phyloP scores from a whole-genome alignment of 2,329 filamentous ascomycete genomes.

The Akanthomyces dipterigenus region DNA sequence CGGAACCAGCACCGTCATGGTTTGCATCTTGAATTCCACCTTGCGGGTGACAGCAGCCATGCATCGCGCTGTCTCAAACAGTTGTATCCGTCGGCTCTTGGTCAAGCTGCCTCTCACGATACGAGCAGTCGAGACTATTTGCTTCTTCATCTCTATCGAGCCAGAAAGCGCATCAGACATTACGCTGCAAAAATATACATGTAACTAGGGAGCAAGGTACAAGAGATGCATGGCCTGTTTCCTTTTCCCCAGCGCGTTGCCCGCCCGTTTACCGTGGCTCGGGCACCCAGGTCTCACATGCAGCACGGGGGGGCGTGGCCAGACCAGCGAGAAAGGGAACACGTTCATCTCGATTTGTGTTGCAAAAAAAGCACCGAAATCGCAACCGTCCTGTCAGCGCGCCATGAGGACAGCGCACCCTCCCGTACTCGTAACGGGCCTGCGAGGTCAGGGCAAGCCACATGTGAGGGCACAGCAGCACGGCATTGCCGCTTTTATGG shows the following conservation, averaged over 20 bases:
- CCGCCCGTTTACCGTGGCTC: neutral
- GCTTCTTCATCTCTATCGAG: neutral
- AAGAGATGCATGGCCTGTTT: neutral
- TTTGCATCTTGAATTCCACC: neutral
- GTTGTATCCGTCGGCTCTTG: neutral
- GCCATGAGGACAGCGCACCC: neutral
- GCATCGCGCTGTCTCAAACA: neutral
- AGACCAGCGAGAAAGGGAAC: neutral
- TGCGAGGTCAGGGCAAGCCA: neutral
- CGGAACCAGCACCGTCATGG: neutral
- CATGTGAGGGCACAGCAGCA: neutral
- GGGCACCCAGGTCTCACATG: constrained; percentile 4
- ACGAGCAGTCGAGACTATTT: neutral
- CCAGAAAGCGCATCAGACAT: neutral
- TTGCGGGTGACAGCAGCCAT: neutral
- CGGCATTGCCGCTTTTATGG: neutral
- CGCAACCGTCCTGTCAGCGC: constrained; percentile 2
- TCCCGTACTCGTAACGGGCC: neutral
- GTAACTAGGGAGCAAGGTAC: neutral
- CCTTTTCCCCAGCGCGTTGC: neutral
- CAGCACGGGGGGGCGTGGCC: neutral
- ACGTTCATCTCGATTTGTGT: constrained; percentile 9
- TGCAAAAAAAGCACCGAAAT: constrained; percentile 8
- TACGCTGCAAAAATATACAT: neutral
- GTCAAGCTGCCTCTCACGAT: neutral